Percentiles rank a stretch among this genome's conserved stretches.
Conservation (phyloP, 371 early-diverging fungal species). For the Batkoa obscura region DNA sequence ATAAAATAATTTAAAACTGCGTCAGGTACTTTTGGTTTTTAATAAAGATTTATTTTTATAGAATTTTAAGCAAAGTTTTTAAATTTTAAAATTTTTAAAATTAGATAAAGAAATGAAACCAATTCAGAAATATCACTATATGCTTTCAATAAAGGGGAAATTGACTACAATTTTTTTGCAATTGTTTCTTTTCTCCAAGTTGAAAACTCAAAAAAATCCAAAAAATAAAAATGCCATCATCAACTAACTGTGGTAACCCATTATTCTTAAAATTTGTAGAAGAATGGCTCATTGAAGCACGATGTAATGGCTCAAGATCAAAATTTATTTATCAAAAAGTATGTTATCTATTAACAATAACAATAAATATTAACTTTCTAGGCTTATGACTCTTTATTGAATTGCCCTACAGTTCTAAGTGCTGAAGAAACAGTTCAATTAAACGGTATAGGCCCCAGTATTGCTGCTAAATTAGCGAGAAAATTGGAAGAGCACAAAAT, state of each 20-base stretch:
- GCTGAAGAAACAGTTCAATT: constrained; percentile 30
- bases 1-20: too few relatives aligned
- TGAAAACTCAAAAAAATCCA: too few relatives aligned
- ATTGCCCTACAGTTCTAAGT: constrained; percentile 25
- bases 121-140: too few relatives aligned
- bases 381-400: constrained; percentile 41
- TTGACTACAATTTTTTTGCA: too few relatives aligned
- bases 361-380: constrained; percentile 8
- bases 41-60: too few relatives aligned
- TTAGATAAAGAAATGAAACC: too few relatives aligned
- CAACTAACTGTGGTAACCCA: constrained; percentile 32
- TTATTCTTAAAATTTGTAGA: constrained; percentile 34
- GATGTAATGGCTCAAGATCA: constrained; percentile 13
- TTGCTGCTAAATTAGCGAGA: constrained; percentile 34
- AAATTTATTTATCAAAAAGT: not conserved
- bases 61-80: too few relatives aligned
- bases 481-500: constrained; percentile 26
- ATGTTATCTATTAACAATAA: not conserved
- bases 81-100: too few relatives aligned
- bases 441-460: constrained; percentile 35
- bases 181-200: too few relatives aligned
- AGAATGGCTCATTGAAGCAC: constrained; percentile 32
- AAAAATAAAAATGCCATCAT: not conserved
- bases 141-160: too few relatives aligned
- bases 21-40: too few relatives aligned